A percentile compares a stretch with the other conserved stretches of the same genome.
Evolutionary conservation across 169 alveolate species (phyloP).

Genomic region (Cryptosporidium parvum): DNA sequence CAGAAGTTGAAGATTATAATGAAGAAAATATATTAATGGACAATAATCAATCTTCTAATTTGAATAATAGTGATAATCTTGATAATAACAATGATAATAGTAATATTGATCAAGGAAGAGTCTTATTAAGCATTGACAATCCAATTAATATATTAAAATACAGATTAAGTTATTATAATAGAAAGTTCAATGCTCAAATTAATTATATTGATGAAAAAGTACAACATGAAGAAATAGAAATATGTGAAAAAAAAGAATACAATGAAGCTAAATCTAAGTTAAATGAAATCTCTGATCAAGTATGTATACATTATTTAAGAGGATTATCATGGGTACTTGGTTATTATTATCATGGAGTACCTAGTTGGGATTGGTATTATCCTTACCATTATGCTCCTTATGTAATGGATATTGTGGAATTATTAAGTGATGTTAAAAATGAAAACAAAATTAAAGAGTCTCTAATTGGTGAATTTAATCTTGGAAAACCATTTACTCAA

Average conservation of each 20-base stretch:
- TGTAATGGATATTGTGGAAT: conserved; percentile 88
- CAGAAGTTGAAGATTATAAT: conserved; percentile 42
- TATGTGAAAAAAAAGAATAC: neutral
- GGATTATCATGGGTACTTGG: conserved; percentile 96
- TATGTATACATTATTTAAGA: conserved; percentile 88
- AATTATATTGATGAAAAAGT: neutral
- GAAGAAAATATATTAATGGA: conserved; percentile 6
- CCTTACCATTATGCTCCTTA: conserved; percentile 99
- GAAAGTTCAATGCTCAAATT: conserved; percentile 17
- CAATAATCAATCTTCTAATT: neutral
- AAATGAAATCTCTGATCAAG: conserved; percentile 35
- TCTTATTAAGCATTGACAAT: neutral
- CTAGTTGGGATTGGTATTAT: conserved; percentile 98
- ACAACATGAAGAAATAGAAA: neutral
- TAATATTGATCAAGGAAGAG: neutral
- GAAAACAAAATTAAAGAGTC: conserved; percentile 20
- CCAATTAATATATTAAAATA: conserved; percentile 31
- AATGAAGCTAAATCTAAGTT: conserved; percentile 18
- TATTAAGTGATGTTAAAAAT: neutral
- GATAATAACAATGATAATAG: neutral
- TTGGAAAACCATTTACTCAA: conserved; percentile 94
- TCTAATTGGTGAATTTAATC: conserved; percentile 10
- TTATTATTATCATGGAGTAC: conserved; percentile 93
- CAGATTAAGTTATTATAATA: conserved; percentile 41
- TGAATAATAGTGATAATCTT: neutral